Base-by-base conservation (phyloP, 305 asterid genomes). In the Solanum hybrid region DNA sequence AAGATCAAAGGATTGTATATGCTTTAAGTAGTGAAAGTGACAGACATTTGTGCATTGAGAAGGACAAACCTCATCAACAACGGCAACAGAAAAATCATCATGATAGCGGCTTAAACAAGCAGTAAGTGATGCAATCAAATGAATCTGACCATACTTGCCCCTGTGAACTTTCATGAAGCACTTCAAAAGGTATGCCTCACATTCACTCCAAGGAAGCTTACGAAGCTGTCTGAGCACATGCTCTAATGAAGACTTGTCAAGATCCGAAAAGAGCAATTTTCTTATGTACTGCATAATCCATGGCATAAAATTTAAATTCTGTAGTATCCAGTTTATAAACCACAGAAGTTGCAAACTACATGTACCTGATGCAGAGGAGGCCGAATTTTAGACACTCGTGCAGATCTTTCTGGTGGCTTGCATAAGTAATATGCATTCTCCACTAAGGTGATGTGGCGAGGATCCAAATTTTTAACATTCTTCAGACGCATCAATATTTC, bases 321-420 rank as follows among this genome's bases (percentile, higher is more conserved):
- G 84, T 78, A 91, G 24, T 8, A 79, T 61, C 89, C 31, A 68
- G 90, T 77, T 89, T 89, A 90, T 39, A 89, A 29, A 89, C 83
- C 75, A 88, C 84, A 76, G 85, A 86, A 38, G 86, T 45, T 38
- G 87, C 57, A 90, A 72, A 89, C 78, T 15, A 87, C 83, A 90
- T 85, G 38, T 90, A 97, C 99, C 99, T 97, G 99, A 95, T 97
- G 96, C 91, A 98, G 92, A 65, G 99, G 98, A 68, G 99, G 98
- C 45, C 99, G 98, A 91, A 97, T 95, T 96, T 98, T 98, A 90
- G 99, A 95, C 90, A 98, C 97, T 89, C 99, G 94, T 36, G 99
- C 99, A 91, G 99, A 98, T 95, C 98, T 95, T 95, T 98, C 99
- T 79, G 99, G 99, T 80, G 99, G 99, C 92, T 97, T 98, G 90